Percentiles rank a stretch among this genome's conserved stretches.
Evolutionary conservation across 106 monocot genomes (phyloP).

Genomic region (Dioscorea zingiberensis): DNA sequence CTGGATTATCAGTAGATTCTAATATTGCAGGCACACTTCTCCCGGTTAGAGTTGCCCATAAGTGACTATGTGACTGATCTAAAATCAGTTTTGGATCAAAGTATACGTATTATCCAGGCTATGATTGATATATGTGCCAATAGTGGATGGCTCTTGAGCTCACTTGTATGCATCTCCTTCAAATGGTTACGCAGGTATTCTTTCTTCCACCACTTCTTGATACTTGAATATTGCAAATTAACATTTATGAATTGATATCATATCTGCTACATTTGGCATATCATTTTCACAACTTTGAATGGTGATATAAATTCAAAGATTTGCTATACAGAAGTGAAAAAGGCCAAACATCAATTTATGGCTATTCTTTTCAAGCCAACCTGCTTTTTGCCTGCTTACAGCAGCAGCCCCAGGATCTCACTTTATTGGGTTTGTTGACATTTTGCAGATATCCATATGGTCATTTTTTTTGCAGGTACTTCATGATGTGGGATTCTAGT

Average conservation of each 20-base stretch:
- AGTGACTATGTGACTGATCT: conserved; percentile 95
- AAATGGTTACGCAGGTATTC: conserved; percentile 99
- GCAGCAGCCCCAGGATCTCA: too few species aligned
- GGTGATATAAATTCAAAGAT: too few species aligned
- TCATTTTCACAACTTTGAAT: background rate
- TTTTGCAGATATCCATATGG: too few species aligned
- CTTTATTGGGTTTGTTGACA: too few species aligned
- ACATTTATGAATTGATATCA: background rate
- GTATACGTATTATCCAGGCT: conserved; percentile 96
- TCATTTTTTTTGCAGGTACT: too few species aligned
- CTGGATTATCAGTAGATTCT: background rate
- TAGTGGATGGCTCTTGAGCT: conserved; percentile 90
- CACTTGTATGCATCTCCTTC: conserved; percentile 90
- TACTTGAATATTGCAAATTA: background rate
- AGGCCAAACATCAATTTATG: background rate
- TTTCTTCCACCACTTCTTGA: background rate
- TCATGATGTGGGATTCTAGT: too few species aligned
- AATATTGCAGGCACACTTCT: conserved; percentile 78
- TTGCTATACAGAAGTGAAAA: too few species aligned
- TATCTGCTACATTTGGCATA: background rate
- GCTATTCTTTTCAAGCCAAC: background rate
- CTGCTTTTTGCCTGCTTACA: background rate
- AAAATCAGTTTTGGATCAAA: conserved; percentile 98
- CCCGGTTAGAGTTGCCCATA: conserved; percentile 68
- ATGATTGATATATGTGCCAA: conserved; percentile 99